Evolutionary conservation across 805 yeast species (phyloP).

Genomic region (Barnettozyma californica): DNA sequence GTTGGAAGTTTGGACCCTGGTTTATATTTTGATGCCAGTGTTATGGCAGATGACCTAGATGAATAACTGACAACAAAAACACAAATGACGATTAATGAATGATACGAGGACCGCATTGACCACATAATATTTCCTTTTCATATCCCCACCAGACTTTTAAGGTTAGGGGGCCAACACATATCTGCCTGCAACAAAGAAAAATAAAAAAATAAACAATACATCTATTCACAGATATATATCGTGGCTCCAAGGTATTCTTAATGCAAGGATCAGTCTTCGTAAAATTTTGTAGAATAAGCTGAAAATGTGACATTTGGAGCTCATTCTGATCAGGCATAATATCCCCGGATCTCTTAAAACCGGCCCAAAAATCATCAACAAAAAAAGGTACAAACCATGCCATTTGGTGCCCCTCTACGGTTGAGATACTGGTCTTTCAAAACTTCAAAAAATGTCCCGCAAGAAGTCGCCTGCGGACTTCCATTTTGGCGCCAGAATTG

Average conservation of each 20-base stretch:
- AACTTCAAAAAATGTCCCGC: constrained; percentile 25
- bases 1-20: constrained; percentile 81
- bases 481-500: constrained; percentile 76
- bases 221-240: background rate
- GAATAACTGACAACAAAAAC: background rate
- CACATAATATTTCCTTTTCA: background rate
- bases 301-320: too few species aligned
- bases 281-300: background rate
- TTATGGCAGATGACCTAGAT: constrained; percentile 18
- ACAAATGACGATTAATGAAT: background rate
- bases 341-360: background rate
- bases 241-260: background rate
- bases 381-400: background rate
- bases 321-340: background rate
- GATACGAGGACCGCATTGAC: background rate
- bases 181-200: background rate
- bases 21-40: constrained; percentile 73
- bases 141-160: too few species aligned
- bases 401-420: too few species aligned
- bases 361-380: background rate
- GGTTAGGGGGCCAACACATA: too few species aligned
- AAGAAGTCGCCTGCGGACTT: constrained; percentile 66
- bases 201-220: too few species aligned
- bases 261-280: background rate
- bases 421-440: background rate